Evolutionary conservation across 441 rosid genomes (phyloP).

Genomic region (Corymbia calophylla): DNA sequence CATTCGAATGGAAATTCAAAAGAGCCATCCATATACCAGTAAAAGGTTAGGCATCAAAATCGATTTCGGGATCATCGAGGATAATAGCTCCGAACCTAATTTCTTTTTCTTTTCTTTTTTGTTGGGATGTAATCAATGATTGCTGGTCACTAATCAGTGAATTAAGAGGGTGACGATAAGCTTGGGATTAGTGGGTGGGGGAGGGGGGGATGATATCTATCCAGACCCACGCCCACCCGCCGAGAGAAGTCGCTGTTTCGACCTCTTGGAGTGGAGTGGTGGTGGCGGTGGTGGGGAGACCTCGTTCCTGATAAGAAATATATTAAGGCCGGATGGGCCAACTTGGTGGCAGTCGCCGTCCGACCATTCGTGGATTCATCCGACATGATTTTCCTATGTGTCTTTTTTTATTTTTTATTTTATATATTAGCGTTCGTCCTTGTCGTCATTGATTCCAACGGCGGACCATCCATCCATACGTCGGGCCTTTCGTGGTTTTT

Average conservation of each 20-base stretch:
- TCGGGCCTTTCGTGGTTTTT: too few species aligned
- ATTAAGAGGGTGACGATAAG: background rate
- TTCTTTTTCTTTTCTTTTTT: too few species aligned
- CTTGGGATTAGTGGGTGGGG: background rate
- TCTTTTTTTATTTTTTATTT: too few species aligned
- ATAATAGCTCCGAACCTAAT: fast-evolving
- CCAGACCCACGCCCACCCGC: background rate
- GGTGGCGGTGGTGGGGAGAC: background rate
- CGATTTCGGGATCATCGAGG: background rate
- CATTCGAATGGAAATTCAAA: fast-evolving
- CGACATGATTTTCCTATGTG: background rate
- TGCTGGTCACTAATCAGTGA: background rate
- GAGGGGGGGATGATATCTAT: background rate
- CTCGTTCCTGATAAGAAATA: background rate
- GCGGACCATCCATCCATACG: background rate
- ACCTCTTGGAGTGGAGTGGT: background rate
- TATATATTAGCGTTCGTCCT: background rate
- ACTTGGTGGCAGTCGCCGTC: background rate
- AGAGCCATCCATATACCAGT: fast-evolving
- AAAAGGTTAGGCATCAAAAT: fast-evolving
- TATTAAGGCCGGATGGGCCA: background rate
- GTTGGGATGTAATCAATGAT: background rate
- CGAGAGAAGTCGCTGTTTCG: background rate
- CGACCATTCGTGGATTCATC: background rate
- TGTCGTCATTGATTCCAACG: background rate